These are phyloP conservation scores for Ophiosphaerella korrae DNA, from an alignment of 2,329 filamentous ascomycete species.

Conservation along the genomic window DNA sequence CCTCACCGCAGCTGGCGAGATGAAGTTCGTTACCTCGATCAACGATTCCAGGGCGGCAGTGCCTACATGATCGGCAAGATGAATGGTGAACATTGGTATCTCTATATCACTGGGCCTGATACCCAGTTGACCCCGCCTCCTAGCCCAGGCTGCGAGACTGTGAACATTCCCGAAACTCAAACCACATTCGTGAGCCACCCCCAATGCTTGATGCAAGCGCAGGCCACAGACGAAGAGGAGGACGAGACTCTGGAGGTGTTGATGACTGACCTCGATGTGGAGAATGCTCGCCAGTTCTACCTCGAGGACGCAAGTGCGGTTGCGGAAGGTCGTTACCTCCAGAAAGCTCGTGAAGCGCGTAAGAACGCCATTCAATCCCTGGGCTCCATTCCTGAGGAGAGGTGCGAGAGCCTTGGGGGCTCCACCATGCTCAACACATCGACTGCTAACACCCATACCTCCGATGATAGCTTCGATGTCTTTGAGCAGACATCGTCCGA, in stretches of 20 bases:
- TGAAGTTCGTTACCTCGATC: constrained; percentile 90
- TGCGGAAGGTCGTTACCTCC: constrained; percentile 78
- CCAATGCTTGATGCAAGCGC: constrained; percentile 57
- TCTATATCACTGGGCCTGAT: constrained; percentile 92
- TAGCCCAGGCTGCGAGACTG: constrained; percentile 63
- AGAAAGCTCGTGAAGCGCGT: constrained; percentile 68
- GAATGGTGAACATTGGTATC: constrained; percentile 99
- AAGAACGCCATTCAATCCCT: constrained; percentile 64
- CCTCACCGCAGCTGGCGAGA: constrained; percentile 98
- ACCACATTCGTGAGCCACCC: constrained; percentile 65
- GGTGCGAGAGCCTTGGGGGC: constrained; percentile 44
- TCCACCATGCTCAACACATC: constrained; percentile 43
- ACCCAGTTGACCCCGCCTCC: constrained; percentile 79
- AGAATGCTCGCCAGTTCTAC: constrained; percentile 71
- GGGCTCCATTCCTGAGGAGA: constrained; percentile 62
- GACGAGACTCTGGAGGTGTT: constrained; percentile 77
- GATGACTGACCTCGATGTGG: constrained; percentile 71
- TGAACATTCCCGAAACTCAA: constrained; percentile 56
- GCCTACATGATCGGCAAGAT: constrained; percentile 99
- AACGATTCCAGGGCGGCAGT: constrained; percentile 88
- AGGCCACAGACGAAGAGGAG: constrained; percentile 56
- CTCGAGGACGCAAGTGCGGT: constrained; percentile 85
- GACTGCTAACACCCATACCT: constrained; percentile 48
- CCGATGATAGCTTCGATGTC: constrained; percentile 73
- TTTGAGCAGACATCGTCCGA: constrained; percentile 76